Evolutionary conservation across 164 flowering plant species (phyloP), one percentile per base, ranked within the genome.

Genomic region (Tetracentron sinense): DNA sequence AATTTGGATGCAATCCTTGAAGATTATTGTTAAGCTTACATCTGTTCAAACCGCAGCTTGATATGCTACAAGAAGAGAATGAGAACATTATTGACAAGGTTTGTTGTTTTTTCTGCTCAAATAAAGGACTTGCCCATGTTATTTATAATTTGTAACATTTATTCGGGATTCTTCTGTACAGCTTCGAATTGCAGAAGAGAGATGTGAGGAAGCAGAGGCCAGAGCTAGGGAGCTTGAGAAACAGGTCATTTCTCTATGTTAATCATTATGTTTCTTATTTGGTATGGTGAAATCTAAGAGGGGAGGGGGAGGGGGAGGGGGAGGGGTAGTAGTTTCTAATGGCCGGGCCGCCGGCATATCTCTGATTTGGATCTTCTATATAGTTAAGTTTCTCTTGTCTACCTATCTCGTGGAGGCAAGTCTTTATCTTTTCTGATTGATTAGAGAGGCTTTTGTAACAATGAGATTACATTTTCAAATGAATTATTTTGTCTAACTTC

Each of bases 41-140:
- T 58, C 21, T 62, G 35, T 66, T 21, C 31, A 30, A n/a, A 48
- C 54, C 89, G 87, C 96, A 91, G 96, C 93, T 91, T 72, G 96
- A 94, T 74, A 88, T 91, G 97, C 84, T 94, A 54, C 96, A 93
- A 70, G 96, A 90, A 76, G 98, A 93, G 72, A 85, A 93, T 72
- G 92, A 85, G 15, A 63, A 68, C 64, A 63, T 87, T 71, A 64
- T 83, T 44, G 90, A 90, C 33, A 90, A 94, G 97, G 98, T 89
- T 55, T 28, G 71, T 60, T 50, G 49, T 30, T 54, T 57, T 19
- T 26, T n/a, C 60, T 62, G 21, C 52, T 38, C 54, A 17, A 28
- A 31, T 17, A 33, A 22, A 15, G 50, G 51, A 38, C 12, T 30
- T 35, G 7, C 29, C 6, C 21, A 50, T 12, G 62, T 17, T 27